These are phyloP conservation scores for Aspergillus haitiensis DNA, from an alignment of 495 filamentous ascomycete species.

Conservation along the genomic window DNA sequence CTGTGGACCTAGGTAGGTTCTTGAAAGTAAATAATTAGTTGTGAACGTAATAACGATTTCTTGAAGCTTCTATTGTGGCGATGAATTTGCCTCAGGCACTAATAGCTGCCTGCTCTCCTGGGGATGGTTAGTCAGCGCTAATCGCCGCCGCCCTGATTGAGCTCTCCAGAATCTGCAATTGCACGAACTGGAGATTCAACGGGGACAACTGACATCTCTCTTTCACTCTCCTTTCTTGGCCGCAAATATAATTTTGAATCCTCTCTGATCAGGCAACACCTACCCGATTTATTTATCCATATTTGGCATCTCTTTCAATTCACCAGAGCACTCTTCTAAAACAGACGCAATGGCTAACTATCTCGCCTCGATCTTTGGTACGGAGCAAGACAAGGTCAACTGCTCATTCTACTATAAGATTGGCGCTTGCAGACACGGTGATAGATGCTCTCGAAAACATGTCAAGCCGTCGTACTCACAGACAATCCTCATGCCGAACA, in stretches of 20 bases:
- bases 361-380: conserved; percentile 98
- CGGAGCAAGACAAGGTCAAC: conserved; percentile 95
- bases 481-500: conserved; percentile 95
- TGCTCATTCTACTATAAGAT: conserved; percentile 95
- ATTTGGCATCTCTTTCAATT: background rate
- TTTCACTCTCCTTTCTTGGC: background rate
- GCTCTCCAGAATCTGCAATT: conserved; percentile 48
- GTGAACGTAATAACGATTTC: background rate
- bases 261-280: background rate
- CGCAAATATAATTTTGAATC: background rate
- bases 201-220: conserved; percentile 19
- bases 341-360: conserved; percentile 78
- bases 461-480: conserved; percentile 98
- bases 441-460: conserved; percentile 96
- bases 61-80: background rate
- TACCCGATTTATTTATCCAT: background rate
- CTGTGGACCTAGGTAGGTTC: too few relatives aligned
- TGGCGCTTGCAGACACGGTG: conserved; percentile 95
- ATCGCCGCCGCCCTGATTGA: conserved; percentile 29
- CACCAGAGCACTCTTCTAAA: background rate
- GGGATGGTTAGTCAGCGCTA: conserved; percentile 34
- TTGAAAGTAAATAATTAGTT: background rate
- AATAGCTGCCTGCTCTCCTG: conserved; percentile 10
- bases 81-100: conserved; percentile 23
- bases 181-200: conserved; percentile 23